Base-by-base conservation (phyloP, 2,329 filamentous ascomycete genomes). In the Beauveria sp. region DNA sequence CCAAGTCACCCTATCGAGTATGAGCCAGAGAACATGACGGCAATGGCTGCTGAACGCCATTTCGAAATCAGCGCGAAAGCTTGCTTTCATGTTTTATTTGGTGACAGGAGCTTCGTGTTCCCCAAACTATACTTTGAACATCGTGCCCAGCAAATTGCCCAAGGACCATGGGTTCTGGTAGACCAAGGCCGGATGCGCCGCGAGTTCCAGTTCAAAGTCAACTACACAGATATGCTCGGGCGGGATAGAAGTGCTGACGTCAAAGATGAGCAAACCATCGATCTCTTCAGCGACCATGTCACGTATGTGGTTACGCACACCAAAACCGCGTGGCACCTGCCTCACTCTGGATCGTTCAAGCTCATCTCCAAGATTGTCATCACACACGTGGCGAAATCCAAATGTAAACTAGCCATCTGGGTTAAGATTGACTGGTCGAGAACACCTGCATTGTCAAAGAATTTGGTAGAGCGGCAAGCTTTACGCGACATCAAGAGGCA, bases 71-170 rank as follows among this genome's bases (percentile, higher is more conserved):
- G 91, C 64, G 89, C 94, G 52, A 97, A 99, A 73, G 91, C 91
- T 0, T 86, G 96, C 62, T 99, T 97, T 73, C 93, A 97, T 70
- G 90, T 97, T 18, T 82, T 99, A 56, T 99, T 97, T 73, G 94
- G 94, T 43, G 94, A 99, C 73, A 96, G 93, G 76, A 96, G 91
- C 71, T 91, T 92, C 40, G 87, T 97, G 44, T 99, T 97, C 75
- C 91, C 94, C 67, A 86, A 93, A 69, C 80, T 97, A 34, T 93
- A 97, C 71, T 88, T 91, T 70, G 91, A 96, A 71, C 84, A 90
- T 56, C 83, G 87, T 67, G 91, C 90, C 16, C 84, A 87, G 71
- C 85, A 87, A 64, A 92, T 97, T 64, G 85, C 88, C 2, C 92
- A 97, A 73, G 89, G 90, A 0, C 91, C 93, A 0, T 99, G 94